Base-by-base conservation (phyloP, 1,284 basidiomycete genomes). In the Tausonia pullulans region DNA sequence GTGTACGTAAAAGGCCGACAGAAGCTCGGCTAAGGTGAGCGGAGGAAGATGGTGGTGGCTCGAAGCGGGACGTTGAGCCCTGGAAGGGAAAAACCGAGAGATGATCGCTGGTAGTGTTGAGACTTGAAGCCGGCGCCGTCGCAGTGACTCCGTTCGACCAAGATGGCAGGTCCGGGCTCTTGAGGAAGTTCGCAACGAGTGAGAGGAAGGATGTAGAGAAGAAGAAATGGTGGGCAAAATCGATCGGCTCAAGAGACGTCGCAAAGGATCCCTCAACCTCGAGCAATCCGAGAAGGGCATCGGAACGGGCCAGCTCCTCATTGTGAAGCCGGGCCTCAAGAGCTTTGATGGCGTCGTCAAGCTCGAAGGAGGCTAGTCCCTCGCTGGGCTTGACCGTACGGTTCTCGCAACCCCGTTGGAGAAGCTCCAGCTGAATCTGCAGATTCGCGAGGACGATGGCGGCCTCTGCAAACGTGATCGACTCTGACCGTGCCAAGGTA, bases 171-270 rank as follows among this genome's bases (percentile, higher is more conserved):
- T 27, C n/a, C 43, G 53, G 53, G 6, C 5, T 55, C 39, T 55
- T 55, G 16, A 55, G 53, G 6, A 41, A 40, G 53, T 40, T 7
- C 81, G 43, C 73, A 13, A 87, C 76, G 70, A 82, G 88, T 27
- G 81, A 77, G 39, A 90, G 77, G 65, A 80, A 82, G 3, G 83
- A 79, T 80, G 84, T 85, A 65, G 85, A 82, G 75, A 84, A 89
- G 72, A 87, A 78, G 52, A 87, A 75, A 10, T 13, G 81, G 77
- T 66, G 69, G 39, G 65, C 65, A 7, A 61, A 40, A 8, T 65
- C 65, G 41, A 65, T 56, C 1, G 27, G 27, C 27, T 27, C 56
- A 60, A 3, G 64, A 58, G 27, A 71, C 61, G 10, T 69, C 66
- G 1, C 64, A 60, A 49, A 69, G 74, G 61, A 74, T 71, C 5